phyloP scores from a whole-genome alignment of 805 yeast genomes.

The Komagataella kurtzmanii region DNA sequence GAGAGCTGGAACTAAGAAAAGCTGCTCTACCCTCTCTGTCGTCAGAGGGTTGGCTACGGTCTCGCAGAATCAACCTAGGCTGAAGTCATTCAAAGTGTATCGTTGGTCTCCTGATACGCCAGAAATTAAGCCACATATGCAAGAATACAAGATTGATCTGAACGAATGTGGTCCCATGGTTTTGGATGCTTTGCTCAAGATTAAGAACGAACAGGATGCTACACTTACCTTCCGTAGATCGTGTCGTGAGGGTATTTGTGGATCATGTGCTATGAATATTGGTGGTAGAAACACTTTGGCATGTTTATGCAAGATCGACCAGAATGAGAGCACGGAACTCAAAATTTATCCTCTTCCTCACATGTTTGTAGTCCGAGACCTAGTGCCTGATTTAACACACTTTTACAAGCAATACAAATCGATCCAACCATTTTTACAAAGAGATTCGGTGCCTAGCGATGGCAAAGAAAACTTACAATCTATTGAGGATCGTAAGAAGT shows the following conservation, averaged over 20 bases:
- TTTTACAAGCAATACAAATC: constrained; percentile 98
- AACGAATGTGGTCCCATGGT: constrained; percentile 97
- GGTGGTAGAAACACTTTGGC: constrained; percentile 96
- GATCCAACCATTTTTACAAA: constrained; percentile 91
- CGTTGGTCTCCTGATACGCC: constrained; percentile 99
- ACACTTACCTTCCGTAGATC: constrained; percentile 95
- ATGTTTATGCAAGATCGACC: constrained; percentile 88
- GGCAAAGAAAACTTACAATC: constrained; percentile 90
- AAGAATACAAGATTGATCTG: constrained; percentile 73
- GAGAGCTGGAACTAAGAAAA: neutral
- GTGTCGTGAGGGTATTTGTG: constrained; percentile 99
- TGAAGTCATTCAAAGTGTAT: constrained; percentile 84
- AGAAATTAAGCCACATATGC: constrained; percentile 77
- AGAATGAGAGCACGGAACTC: constrained; percentile 55
- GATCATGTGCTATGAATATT: constrained; percentile 99
- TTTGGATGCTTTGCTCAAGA: constrained; percentile 84
- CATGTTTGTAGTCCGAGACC: constrained; percentile 93
- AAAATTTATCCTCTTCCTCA: constrained; percentile 97
- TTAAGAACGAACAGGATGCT: constrained; percentile 93
- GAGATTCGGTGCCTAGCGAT: constrained; percentile 66
- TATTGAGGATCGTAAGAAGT: constrained; percentile 85
- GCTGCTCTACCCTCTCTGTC: neutral
- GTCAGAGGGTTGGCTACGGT: constrained; percentile 29
- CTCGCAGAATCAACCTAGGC: constrained; percentile 37
- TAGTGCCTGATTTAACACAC: constrained; percentile 95